Base-by-base conservation (phyloP, 371 early-diverging fungal species). In the Lichtheimia hyalospora region DNA sequence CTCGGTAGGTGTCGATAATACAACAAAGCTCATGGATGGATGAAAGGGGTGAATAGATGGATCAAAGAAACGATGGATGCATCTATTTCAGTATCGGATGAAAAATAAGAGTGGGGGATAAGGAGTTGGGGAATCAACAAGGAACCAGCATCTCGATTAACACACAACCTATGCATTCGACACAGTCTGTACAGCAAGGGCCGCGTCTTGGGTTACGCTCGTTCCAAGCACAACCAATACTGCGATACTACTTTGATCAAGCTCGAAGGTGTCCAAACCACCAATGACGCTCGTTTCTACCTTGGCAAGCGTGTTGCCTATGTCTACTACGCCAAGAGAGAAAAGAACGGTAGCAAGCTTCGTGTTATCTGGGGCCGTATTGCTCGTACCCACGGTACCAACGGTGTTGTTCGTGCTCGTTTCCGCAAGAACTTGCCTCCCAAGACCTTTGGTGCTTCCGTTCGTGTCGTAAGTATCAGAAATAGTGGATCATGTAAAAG, bases 331-430 rank as follows among this genome's bases (percentile, higher is more conserved):
- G 94, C 92, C 70, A 92, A 93, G 84, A 86, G 88, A 63, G 88
- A 89, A 63, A 87, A 89, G 65, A 91, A 95, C 82, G 97, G 96
- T 67, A 86, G 91, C 79, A 89, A 91, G 81, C 82, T 95, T 83
- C 91, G 97, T 74, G 92, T 91, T 74, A 94, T 97, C 86, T 98
- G 97, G 97, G 98, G 98, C 66, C 89, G 92, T 63, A 83, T 97
- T 79, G 90, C 94, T 69, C 91, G 97, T 68, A 64, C 93, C 70
- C 98, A 98, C 83, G 98, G 98, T 70, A 96, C 89, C 82, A 89
- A 88, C 64, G 98, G 98, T 68, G 92, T 90, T 57, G 98, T 97
- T 69, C 89, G 93, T 79, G 99, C 98, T 68, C 93, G 92, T 82
- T 98, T 97, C 92, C 85, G 90, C 82, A 86, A 84, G 81, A 96